Evolutionary conservation across 1,284 basidiomycete genomes (phyloP).

Genomic region (Apiotrichum laibachii): DNA sequence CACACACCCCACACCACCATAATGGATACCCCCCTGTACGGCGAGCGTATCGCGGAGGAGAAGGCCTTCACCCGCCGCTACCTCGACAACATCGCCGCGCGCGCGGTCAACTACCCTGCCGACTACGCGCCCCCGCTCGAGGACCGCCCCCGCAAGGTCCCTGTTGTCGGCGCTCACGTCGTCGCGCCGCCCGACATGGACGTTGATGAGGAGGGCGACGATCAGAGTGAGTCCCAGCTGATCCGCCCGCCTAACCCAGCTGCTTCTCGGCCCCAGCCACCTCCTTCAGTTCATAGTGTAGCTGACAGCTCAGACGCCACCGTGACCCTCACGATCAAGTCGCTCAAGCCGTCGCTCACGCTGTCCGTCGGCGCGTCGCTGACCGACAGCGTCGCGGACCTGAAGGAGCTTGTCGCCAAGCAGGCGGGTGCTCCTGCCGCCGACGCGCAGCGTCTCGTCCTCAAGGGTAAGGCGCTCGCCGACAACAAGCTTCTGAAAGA

Average conservation of each 20-base stretch:
- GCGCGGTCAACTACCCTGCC: conserved; percentile 67
- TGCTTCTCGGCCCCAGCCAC: no score
- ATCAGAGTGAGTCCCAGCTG: conserved; percentile 25
- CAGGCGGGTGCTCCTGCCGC: conserved; percentile 62
- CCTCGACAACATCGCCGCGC: conserved; percentile 64
- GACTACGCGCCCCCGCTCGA: conserved; percentile 73
- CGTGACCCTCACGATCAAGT: conserved; percentile 79
- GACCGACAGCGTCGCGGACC: conserved; percentile 71
- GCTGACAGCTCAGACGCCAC: conserved; percentile 35
- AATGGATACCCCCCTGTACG: conserved; percentile 38
- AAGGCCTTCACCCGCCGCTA: conserved; percentile 69
- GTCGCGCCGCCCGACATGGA: conserved; percentile 37
- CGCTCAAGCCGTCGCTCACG: conserved; percentile 75
- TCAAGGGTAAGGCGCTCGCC: conserved; percentile 87
- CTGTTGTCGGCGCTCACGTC: conserved; percentile 60
- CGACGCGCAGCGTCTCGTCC: conserved; percentile 74
- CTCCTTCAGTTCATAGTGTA: no score
- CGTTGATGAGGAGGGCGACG: conserved; percentile 31
- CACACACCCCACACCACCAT: neutral
- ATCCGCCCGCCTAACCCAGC: no score
- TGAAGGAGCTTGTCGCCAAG: conserved; percentile 68
- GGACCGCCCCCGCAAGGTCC: conserved; percentile 69
- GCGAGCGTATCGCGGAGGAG: conserved; percentile 61
- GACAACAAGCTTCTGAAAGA: conserved; percentile 83
- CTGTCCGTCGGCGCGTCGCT: conserved; percentile 66